Base-by-base conservation (phyloP, 441 rosid genomes). In the Erysimum cheiri region DNA sequence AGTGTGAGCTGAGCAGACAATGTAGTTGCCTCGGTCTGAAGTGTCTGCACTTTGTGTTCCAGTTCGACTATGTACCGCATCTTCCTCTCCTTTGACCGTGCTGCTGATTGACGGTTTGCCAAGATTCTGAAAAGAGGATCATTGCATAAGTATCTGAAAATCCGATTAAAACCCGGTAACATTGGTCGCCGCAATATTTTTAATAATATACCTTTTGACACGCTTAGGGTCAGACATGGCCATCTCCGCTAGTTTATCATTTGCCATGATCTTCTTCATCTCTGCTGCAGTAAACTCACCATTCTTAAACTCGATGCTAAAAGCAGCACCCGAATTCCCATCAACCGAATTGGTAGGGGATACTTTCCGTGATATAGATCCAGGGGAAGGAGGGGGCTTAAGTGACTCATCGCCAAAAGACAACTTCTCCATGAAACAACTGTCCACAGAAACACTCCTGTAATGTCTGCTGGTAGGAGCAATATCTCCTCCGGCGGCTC, bases 21-120 rank as follows among this genome's bases (percentile, higher is more conserved):
- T 35, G 99, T 90, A 24, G 98, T 95, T 36, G 97, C 98, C 78
- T 95, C 98, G 3, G 95, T 92, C 84, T 95, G 99, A 65, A 95
- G 83, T 48, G 99, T 92, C 82, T 95, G 99, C 69, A 95, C 99
- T 79, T 92, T 95, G 76, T 95, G 99, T 72, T 95, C 97, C 80
- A 92, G 73, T 82, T 92, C 98, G 0, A 89, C 86, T 41, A 92
- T 92, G 69, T 95, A 92, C 36, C 91, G 83, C 97, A 90, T 89
- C 85, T 92, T 95, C 80, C 98, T 80, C 76, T 95, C 99, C 75
- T 95, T 95, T 37, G 99, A 95, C 28, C 99, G 88, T 6, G 98
- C 99, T 67, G 98, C 99, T 12, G 97, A 92, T 69, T 89, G 97
- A 50, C 98, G 96, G 78, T 95, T 95, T 15, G 97, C 99, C 80